These are phyloP conservation scores for Auricularia heimuer DNA, from an alignment of 768 basidiomycete species.

Conservation along the genomic window DNA sequence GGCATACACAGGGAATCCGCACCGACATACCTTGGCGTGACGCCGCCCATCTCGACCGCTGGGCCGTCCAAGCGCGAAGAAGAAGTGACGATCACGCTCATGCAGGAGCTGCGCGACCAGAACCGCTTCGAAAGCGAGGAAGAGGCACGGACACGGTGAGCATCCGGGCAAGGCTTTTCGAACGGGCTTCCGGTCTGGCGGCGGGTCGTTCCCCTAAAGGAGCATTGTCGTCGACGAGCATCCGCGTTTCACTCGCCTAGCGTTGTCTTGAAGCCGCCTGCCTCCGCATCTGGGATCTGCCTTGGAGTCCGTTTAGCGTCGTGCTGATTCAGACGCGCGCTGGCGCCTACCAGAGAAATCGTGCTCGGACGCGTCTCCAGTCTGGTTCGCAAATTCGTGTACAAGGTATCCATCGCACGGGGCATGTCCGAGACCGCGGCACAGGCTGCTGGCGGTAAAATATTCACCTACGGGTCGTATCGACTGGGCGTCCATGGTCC, in stretches of 20 bases:
- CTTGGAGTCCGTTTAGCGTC: no score
- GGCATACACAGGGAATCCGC: neutral
- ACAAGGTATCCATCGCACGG: conserved; percentile 60
- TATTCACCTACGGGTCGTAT: conserved; percentile 98
- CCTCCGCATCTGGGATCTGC: neutral
- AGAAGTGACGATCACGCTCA: conserved; percentile 72
- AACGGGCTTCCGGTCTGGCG: neutral
- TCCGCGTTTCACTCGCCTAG: neutral
- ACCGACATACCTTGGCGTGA: conserved; percentile 42
- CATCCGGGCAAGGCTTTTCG: conserved; percentile 5
- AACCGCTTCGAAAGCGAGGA: conserved; percentile 85
- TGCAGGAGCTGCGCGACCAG: conserved; percentile 82
- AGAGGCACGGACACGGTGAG: conserved; percentile 81
- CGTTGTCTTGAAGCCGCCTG: neutral
- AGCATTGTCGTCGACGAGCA: neutral
- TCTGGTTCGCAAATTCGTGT: conserved; percentile 89
- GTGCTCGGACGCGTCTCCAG: conserved; percentile 84
- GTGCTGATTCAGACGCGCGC: neutral
- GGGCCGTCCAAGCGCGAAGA: conserved; percentile 73
- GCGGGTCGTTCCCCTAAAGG: neutral
- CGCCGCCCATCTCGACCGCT: conserved; percentile 69
- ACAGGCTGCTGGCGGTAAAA: conserved; percentile 88
- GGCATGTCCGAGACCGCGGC: conserved; percentile 87
- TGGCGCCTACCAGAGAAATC: conserved; percentile 54
- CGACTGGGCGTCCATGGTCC: conserved; percentile 96